Base-by-base conservation (phyloP, 2,329 filamentous ascomycete genomes). In the Diaporthe citri region DNA sequence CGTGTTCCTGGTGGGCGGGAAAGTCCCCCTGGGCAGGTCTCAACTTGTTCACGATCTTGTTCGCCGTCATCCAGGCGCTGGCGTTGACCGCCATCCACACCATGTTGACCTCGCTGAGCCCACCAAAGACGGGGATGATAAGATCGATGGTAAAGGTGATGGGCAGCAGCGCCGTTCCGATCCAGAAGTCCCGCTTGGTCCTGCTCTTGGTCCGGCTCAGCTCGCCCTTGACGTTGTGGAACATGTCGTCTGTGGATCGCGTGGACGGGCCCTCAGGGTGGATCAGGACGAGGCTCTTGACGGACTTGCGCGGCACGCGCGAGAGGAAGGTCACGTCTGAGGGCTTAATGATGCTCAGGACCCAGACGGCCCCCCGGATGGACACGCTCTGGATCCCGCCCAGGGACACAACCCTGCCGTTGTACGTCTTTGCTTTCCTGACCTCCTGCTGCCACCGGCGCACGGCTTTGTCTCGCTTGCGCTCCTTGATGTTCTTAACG, bases 51-150 rank as follows among this genome's bases (percentile, higher is more conserved):
- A 73, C 48, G 4, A 73, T 34, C 46, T 22, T 34, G n/a, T 56
- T 60, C 28, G 72, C 60, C 4, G 72, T 69, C 72, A 62, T 46
- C 72, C 72, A 73, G 15, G 72, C 72, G 12, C 72, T 56, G 9
- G 60, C 72, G 20, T 64, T 73, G 39, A 73, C 52, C 9, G 64
- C 48, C 72, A 69, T 73, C 72, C 72, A 73, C 39, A 73, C 72
- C 51, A 73, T 43, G 10, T 59, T 57, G 15, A 73, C 72, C 62
- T 73, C 72, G 36, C 60, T 69, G 13, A 73, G 46, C 13, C 72
- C 72, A 7, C 72, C 72, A n/a, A 66, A 66, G 9, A 73, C 51
- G n/a, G 72, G 72, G 12, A 73, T 69, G 6, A 66, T 13, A 1
- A 73, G n/a, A 17, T 73, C 72, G 7, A 73, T 36, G 7, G 52